Evolutionary conservation across 106 monocot species (phyloP).

Genomic region (Chionographis japonica): DNA sequence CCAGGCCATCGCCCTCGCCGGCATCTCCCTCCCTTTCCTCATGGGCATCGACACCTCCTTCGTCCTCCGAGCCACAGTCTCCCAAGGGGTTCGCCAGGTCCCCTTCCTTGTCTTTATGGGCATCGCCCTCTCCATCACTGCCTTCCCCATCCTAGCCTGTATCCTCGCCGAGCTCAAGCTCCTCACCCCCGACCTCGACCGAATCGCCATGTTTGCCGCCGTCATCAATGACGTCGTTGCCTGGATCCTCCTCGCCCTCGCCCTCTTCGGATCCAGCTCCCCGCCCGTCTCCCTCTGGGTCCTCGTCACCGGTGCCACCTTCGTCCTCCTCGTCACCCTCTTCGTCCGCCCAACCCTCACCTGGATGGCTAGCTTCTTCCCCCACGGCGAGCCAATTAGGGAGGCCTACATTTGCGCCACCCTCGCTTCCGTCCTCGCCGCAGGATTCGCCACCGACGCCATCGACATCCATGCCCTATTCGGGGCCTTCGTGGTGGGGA

Average conservation of each 20-base stretch:
- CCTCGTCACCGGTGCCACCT: too few species aligned
- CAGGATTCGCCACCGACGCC: too few species aligned
- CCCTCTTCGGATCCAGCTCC: conserved; percentile 27
- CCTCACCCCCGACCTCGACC: too few species aligned
- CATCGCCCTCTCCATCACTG: conserved; percentile 42
- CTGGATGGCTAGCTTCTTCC: conserved; percentile 29
- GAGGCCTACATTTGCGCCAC: conserved; percentile 39
- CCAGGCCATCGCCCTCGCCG: conserved; percentile 24
- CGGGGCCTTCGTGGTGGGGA: conserved; percentile 42
- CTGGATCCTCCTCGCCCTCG: conserved; percentile 40
- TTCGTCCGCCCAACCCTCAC: conserved; percentile 21
- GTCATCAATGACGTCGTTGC: conserved; percentile 35
- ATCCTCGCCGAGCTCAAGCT: too few species aligned
- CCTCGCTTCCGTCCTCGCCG: conserved; percentile 23
- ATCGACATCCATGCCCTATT: conserved; percentile 38
- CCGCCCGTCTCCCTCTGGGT: conserved; percentile 24
- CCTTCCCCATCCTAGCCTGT: conserved; percentile 38
- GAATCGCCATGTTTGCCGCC: too few species aligned
- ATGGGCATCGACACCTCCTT: conserved; percentile 38
- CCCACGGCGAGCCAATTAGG: conserved; percentile 47
- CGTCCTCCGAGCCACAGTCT: conserved; percentile 29
- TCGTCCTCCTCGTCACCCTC: conserved; percentile 20
- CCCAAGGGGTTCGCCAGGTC: conserved; percentile 12
- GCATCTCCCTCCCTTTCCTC: conserved; percentile 29
- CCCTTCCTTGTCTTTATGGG: conserved; percentile 51